These are phyloP conservation scores for Colletotrichum brevisporum DNA, from an alignment of 2,329 filamentous ascomycete species.

Conservation along the genomic window DNA sequence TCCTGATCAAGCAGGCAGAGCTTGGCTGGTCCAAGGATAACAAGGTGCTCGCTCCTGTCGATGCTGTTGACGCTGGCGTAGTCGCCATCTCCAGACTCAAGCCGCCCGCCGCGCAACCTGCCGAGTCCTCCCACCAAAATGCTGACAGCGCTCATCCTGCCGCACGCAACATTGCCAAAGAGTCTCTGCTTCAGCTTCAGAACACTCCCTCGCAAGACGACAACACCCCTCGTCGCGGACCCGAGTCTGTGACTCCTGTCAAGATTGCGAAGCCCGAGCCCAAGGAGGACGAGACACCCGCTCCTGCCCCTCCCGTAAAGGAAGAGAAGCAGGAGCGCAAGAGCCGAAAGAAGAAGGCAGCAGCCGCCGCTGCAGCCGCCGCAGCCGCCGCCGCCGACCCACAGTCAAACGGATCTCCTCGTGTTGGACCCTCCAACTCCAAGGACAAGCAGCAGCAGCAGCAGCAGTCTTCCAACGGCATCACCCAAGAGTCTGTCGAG, in stretches of 20 bases:
- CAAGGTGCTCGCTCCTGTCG: slow-evolving; percentile 84
- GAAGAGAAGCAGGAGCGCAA: slow-evolving; percentile 75
- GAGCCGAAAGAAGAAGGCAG: slow-evolving; percentile 78
- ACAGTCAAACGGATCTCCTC: slow-evolving; percentile 58
- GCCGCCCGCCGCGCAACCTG: slow-evolving; percentile 61
- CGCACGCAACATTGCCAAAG: slow-evolving; percentile 51
- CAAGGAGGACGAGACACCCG: slow-evolving; percentile 64
- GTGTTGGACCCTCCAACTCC: slow-evolving; percentile 46
- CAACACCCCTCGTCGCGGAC: slow-evolving; percentile 49
- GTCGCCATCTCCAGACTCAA: slow-evolving; percentile 82
- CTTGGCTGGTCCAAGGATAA: slow-evolving; percentile 93
- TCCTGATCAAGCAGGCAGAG: slow-evolving; percentile 89
- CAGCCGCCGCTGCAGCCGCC: slow-evolving; percentile 57
- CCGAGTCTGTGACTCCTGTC: slow-evolving; percentile 51
- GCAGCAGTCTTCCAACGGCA: slow-evolving; percentile 41
- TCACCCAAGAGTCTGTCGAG: slow-evolving; percentile 65
- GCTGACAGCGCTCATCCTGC: slow-evolving; percentile 48
- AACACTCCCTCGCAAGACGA: slow-evolving; percentile 47
- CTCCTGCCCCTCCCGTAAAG: slow-evolving; percentile 48
- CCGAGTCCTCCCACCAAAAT: slow-evolving; percentile 58
- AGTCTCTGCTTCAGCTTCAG: slow-evolving; percentile 49
- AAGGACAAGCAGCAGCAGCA: slow-evolving; percentile 49
- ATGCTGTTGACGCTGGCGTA: slow-evolving; percentile 80
- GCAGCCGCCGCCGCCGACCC: slow-evolving; percentile 60
- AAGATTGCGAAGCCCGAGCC: slow-evolving; percentile 59